Conservation (phyloP, 2,329 filamentous ascomycete genomes). For the Penicillium sp. region DNA sequence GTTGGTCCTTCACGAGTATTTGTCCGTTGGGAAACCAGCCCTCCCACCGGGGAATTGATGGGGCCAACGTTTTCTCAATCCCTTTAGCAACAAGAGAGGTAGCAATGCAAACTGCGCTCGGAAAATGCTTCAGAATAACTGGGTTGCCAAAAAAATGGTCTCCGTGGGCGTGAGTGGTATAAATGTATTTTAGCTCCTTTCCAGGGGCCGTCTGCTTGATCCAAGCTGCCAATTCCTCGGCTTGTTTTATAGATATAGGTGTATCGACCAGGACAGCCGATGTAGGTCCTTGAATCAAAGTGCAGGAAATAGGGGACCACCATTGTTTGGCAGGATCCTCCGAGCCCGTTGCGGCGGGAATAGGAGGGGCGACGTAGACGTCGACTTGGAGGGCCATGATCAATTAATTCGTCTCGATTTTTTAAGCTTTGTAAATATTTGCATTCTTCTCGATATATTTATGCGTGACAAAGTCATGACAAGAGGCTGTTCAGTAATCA, state of each 20-base stretch:
- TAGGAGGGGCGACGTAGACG: slow-evolving; percentile 6
- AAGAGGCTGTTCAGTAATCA: too few relatives aligned
- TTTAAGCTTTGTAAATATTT: too few relatives aligned
- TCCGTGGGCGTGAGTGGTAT: slow-evolving; percentile 42
- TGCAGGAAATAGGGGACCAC: slow-evolving; percentile 16
- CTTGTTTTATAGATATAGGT: slow-evolving; percentile 25
- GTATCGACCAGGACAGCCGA: slow-evolving; percentile 40
- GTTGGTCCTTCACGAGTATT: background rate
- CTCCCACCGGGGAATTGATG: background rate
- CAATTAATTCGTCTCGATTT: too few relatives aligned
- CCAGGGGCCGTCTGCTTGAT: slow-evolving; percentile 29
- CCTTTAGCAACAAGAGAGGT: slow-evolving; percentile 18
- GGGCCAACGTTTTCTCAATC: slow-evolving; percentile 18
- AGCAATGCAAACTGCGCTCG: slow-evolving; percentile 18
- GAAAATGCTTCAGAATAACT: slow-evolving; percentile 22
- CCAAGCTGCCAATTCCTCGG: slow-evolving; percentile 31
- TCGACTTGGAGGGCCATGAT: slow-evolving; percentile 3
- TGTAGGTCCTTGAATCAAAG: slow-evolving; percentile 23
- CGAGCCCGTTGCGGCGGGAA: background rate
- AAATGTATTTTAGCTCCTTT: slow-evolving; percentile 32
- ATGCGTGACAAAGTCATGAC: too few relatives aligned
- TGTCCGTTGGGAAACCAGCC: slow-evolving; percentile 2
- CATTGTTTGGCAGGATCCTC: background rate
- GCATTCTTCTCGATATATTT: too few relatives aligned
- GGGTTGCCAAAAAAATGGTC: background rate